Evolutionary conservation across 75 land plant species (phyloP).

Genomic region (Cupressus sempervirens): DNA sequence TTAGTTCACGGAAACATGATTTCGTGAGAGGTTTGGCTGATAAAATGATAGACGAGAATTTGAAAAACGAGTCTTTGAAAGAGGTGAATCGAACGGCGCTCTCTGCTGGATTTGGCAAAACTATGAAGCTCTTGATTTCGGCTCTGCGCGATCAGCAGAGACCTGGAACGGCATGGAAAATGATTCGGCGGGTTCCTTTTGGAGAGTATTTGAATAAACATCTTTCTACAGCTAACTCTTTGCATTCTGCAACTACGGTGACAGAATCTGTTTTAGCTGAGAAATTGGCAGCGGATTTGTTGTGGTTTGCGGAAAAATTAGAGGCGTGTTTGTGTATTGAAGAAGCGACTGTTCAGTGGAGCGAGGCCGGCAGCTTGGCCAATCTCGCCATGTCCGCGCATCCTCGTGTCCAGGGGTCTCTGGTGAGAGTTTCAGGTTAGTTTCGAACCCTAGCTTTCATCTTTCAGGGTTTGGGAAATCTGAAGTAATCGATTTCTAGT

Average conservation of each 20-base stretch:
- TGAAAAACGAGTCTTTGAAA: constrained; percentile 25
- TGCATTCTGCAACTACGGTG: too few species aligned
- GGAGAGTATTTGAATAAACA: not conserved
- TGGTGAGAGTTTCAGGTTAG: constrained; percentile 71
- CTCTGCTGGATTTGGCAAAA: constrained; percentile 46
- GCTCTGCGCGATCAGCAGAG: not conserved
- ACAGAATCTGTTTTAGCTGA: constrained; percentile 30
- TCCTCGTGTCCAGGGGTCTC: constrained; percentile 61
- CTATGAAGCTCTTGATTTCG: constrained; percentile 26
- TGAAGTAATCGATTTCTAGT: not conserved
- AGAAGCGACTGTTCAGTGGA: constrained; percentile 66
- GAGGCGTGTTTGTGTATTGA: constrained; percentile 36
- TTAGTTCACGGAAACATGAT: constrained; percentile 69
- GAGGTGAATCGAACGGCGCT: constrained; percentile 64
- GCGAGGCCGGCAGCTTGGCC: constrained; percentile 49
- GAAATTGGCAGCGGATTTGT: constrained; percentile 78
- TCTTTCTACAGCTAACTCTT: not conserved
- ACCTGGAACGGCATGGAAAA: not conserved
- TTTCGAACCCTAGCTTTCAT: not conserved
- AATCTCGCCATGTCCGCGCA: constrained; percentile 56
- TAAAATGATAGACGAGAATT: constrained; percentile 58
- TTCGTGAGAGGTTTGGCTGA: constrained; percentile 63
- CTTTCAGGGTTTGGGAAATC: too few species aligned
- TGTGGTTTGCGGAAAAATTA: constrained; percentile 82
- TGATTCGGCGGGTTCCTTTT: not conserved